These are phyloP conservation scores for Trametes pubescens DNA, from an alignment of 1,284 basidiomycete genomes.

Conservation along the genomic window DNA sequence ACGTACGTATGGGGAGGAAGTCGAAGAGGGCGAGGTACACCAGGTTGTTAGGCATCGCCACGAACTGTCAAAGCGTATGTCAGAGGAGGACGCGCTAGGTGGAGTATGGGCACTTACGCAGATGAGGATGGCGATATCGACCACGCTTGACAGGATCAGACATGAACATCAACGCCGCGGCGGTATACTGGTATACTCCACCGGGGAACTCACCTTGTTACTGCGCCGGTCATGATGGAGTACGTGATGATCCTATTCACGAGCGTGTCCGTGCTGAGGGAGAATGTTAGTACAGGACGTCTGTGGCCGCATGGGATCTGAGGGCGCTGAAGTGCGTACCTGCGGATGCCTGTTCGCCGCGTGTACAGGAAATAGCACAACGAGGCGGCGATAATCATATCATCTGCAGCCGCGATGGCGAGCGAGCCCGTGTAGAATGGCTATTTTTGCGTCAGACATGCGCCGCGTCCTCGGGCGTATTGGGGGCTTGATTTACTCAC, in stretches of 20 bases:
- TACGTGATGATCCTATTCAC: slow-evolving; percentile 8
- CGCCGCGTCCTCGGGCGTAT: neutral
- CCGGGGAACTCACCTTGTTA: slow-evolving; percentile 1
- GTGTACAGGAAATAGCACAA: slow-evolving; percentile 8
- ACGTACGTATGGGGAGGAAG: neutral
- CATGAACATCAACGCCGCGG: neutral
- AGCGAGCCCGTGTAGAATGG: slow-evolving; percentile 3
- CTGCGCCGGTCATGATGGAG: slow-evolving; percentile 4
- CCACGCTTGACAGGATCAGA: neutral
- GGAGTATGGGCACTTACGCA: neutral
- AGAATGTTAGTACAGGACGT: neutral
- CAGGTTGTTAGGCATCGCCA: slow-evolving; percentile 8
- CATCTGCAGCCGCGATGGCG: slow-evolving; percentile 4
- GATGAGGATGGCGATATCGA: slow-evolving; percentile 6
- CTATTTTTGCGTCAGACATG: neutral
- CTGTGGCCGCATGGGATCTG: neutral
- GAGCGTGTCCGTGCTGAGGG: slow-evolving; percentile 1
- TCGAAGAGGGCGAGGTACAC: slow-evolving; percentile 4
- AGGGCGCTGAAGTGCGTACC: neutral
- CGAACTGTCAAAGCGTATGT: neutral
- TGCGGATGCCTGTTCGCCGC: neutral
- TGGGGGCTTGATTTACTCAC: neutral
- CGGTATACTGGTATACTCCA: too few species aligned
- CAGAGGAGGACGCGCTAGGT: neutral
- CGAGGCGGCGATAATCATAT: slow-evolving; percentile 5